Percentiles rank a stretch among this genome's conserved stretches.
Conservation (phyloP, 805 yeast genomes). For the Nakazawaea ishiwadae region DNA sequence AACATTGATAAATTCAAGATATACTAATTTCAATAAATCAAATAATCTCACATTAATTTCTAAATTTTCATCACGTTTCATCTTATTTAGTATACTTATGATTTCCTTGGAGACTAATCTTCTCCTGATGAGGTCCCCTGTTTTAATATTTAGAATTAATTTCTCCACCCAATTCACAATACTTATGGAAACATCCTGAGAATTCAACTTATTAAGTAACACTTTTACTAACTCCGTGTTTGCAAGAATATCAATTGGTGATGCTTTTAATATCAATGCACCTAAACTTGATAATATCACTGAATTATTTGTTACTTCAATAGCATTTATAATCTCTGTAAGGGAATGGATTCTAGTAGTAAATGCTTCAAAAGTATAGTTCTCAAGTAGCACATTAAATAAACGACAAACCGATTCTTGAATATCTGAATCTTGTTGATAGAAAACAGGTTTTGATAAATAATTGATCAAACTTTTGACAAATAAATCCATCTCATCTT, state of each 20-base stretch:
- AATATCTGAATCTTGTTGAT: neutral
- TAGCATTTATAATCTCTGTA: neutral
- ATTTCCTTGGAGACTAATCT: slow-evolving; percentile 12
- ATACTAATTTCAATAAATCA: slow-evolving; percentile 6
- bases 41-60: slow-evolving; percentile 3
- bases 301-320: neutral
- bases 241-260: slow-evolving; percentile 10
- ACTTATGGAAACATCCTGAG: neutral
- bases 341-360: neutral
- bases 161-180: slow-evolving; percentile 4
- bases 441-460: neutral
- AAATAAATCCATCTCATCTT: neutral
- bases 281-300: neutral
- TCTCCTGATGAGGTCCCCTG: slow-evolving; percentile 8
- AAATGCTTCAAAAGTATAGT: slow-evolving; percentile 6
- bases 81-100: neutral
- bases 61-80: slow-evolving; percentile 1
- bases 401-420: slow-evolving; percentile 5
- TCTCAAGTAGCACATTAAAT: neutral
- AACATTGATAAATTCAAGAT: neutral
- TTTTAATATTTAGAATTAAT: neutral
- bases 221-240: slow-evolving; percentile 11
- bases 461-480: neutral
- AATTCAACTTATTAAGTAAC: slow-evolving; percentile 3
- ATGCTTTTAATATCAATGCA: neutral